phyloP scores from a whole-genome alignment of 148 eudicot species.

The Rhododendron ferrugineum region DNA sequence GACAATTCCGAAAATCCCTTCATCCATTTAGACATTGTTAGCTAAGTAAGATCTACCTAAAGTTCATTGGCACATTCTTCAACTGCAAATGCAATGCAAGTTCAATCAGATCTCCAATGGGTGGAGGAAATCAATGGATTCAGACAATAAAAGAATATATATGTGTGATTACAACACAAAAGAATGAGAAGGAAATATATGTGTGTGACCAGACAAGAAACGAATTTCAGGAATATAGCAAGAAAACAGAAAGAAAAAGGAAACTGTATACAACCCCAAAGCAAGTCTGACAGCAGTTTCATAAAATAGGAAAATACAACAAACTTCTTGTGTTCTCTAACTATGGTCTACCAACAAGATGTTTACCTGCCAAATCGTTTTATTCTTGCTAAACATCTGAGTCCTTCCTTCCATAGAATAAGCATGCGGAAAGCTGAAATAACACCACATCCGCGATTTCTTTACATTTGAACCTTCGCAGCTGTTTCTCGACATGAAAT shows the following conservation, averaged over 20 bases:
- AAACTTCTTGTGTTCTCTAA: neutral
- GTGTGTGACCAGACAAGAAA: neutral
- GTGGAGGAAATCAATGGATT: neutral
- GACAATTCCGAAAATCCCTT: neutral
- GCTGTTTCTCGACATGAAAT: neutral
- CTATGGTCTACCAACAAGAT: conserved; percentile 1
- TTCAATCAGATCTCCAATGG: neutral
- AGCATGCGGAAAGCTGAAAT: neutral
- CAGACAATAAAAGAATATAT: neutral
- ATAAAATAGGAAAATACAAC: conserved; percentile 5
- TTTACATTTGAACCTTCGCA: neutral
- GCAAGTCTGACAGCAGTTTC: conserved; percentile 2
- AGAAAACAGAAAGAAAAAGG: neutral
- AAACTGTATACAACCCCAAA: conserved; percentile 2
- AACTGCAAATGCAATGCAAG: neutral
- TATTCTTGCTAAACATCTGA: neutral
- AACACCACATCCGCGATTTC: neutral
- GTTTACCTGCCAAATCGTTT: neutral
- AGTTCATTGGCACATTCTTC: neutral
- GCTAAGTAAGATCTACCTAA: neutral
- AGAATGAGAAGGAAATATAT: neutral
- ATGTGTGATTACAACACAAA: neutral
- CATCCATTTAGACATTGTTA: neutral
- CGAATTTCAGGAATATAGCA: neutral
- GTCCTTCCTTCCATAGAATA: neutral